Percentiles rank a stretch among this genome's conserved stretches.
These are phyloP conservation scores for Yamadazyma oceani DNA, from an alignment of 1,139 yeast species.

Conservation along the genomic window DNA sequence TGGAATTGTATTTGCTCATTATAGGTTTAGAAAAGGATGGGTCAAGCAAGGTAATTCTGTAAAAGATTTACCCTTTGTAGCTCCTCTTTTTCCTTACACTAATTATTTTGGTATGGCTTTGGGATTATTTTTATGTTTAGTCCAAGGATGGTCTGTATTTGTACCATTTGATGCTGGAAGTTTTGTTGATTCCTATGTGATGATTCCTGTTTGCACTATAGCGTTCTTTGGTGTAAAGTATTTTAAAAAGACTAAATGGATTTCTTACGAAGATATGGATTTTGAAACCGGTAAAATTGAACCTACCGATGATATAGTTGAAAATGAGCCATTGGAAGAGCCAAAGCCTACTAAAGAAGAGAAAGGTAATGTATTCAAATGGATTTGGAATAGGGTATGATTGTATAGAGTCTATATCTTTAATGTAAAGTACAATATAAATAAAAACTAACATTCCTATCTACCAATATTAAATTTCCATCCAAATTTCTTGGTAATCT, in stretches of 20 bases:
- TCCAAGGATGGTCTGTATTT: slow-evolving; percentile 53
- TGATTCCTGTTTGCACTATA: slow-evolving; percentile 36
- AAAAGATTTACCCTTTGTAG: slow-evolving; percentile 28
- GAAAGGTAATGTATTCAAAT: neutral
- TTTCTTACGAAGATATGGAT: slow-evolving; percentile 54
- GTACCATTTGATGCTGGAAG: slow-evolving; percentile 42
- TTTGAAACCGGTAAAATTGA: slow-evolving; percentile 49
- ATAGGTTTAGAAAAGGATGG: slow-evolving; percentile 40
- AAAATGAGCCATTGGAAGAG: neutral
- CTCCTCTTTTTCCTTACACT: slow-evolving; percentile 36
- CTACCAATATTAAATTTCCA: slow-evolving; percentile 13
- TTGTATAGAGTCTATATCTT: neutral
- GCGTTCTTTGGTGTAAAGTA: slow-evolving; percentile 38
- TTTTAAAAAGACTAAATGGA: slow-evolving; percentile 47
- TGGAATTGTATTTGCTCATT: slow-evolving; percentile 36
- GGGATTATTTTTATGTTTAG: slow-evolving; percentile 34
- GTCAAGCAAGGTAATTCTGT: slow-evolving; percentile 32
- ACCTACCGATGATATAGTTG: neutral
- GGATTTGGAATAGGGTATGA: neutral
- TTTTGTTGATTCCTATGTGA: slow-evolving; percentile 39
- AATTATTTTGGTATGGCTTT: slow-evolving; percentile 24
- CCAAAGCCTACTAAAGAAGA: neutral
- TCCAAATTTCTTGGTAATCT: slow-evolving; percentile 11
- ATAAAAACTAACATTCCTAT: too few relatives aligned
- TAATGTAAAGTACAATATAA: neutral